Percentiles rank a stretch among this genome's conserved stretches.
Conservation (phyloP, 78 protist species). For the Chrysochromulina tobinii region DNA sequence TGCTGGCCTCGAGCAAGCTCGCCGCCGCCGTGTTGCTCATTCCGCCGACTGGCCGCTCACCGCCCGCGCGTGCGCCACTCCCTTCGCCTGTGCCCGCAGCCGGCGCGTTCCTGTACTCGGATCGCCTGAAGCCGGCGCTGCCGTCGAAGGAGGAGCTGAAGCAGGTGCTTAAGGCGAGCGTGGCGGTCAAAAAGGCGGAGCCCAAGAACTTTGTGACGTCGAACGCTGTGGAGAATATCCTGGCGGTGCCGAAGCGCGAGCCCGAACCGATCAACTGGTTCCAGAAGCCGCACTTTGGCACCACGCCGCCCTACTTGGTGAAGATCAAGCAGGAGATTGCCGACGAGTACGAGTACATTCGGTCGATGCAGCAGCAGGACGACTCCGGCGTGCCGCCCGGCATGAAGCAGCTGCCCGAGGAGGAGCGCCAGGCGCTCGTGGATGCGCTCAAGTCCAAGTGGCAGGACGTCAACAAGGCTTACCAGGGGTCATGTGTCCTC, state of each 20-base stretch:
- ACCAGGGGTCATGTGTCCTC: constrained; percentile 33
- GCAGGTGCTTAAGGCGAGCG: too few relatives aligned
- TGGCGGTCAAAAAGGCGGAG: not conserved
- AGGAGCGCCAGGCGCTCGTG: constrained; percentile 39
- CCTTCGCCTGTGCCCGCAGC: too few relatives aligned
- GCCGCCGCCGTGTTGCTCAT: too few relatives aligned
- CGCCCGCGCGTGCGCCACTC: too few relatives aligned
- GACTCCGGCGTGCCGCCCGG: not conserved
- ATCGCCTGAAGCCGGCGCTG: constrained; percentile 9
- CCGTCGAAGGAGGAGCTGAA: not conserved
- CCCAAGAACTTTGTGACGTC: constrained; percentile 58
- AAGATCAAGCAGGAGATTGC: constrained; percentile 42
- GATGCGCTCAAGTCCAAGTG: constrained; percentile 56
- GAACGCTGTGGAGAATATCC: constrained; percentile 64
- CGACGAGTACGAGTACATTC: constrained; percentile 37
- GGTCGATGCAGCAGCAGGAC: constrained; percentile 20
- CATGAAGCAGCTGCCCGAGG: constrained; percentile 27
- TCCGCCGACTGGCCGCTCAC: too few relatives aligned
- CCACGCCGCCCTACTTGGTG: constrained; percentile 58
- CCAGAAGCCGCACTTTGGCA: constrained; percentile 47
- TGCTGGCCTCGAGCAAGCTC: too few relatives aligned
- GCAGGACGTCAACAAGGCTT: constrained; percentile 52
- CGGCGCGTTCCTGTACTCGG: not conserved
- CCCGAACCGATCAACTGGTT: constrained; percentile 27
- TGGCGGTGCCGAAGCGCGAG: constrained; percentile 3